A percentile compares a stretch with the other conserved stretches of the same genome.
These are phyloP conservation scores for Cryphonectria nitschkei DNA, from an alignment of 2,329 filamentous ascomycete genomes.

Conservation along the genomic window DNA sequence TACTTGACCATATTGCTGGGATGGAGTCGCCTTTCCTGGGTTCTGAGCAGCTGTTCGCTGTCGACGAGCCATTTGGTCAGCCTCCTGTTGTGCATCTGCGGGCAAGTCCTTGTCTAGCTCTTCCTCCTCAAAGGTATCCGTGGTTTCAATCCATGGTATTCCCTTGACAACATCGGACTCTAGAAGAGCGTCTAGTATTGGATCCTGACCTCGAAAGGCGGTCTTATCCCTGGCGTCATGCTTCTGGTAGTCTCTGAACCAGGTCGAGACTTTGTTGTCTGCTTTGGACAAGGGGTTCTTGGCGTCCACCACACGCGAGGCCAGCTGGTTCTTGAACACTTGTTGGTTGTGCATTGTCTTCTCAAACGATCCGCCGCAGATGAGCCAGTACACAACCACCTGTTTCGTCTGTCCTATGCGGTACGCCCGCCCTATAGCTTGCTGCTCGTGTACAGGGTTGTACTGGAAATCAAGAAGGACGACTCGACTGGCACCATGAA, in stretches of 20 bases:
- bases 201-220: constrained; percentile 64
- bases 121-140: constrained; percentile 74
- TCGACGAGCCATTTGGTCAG: constrained; percentile 44
- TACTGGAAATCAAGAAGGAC: constrained; percentile 84
- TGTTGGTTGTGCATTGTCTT: constrained; percentile 72
- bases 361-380: constrained; percentile 80
- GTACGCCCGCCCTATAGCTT: constrained; percentile 85
- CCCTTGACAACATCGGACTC: constrained; percentile 40
- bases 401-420: constrained; percentile 80
- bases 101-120: constrained; percentile 63
- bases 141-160: constrained; percentile 64
- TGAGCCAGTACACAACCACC: constrained; percentile 84
- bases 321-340: constrained; percentile 82
- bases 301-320: constrained; percentile 80
- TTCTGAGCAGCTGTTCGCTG: background rate
- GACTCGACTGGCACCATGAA: constrained; percentile 81
- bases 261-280: constrained; percentile 54
- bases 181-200: constrained; percentile 57
- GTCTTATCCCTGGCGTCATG: constrained; percentile 56
- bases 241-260: constrained; percentile 62
- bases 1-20: background rate
- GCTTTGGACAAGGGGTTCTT: constrained; percentile 74
- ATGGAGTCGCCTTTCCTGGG: background rate
- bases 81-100: constrained; percentile 62
- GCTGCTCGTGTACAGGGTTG: constrained; percentile 81